Evolutionary conservation across 768 basidiomycete species (phyloP), one percentile per base, ranked within the genome.

Genomic region (Mycena vulgaris): DNA sequence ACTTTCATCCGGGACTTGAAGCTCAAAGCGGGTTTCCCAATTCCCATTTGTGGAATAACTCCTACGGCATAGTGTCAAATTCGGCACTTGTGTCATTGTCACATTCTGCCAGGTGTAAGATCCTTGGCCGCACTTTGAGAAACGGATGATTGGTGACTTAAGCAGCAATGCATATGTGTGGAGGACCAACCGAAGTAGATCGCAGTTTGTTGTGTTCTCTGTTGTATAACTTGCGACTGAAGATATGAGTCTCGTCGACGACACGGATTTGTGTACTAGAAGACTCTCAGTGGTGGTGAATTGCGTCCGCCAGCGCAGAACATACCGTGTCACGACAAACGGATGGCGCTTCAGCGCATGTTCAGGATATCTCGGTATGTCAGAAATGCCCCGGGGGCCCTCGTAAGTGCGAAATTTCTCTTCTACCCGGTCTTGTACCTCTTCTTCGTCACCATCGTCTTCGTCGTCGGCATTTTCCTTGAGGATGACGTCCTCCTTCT

Each of bases 321-420:
- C 76, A 16, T 49, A 81, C 81, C 81, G 79, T 56, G 82, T 82
- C 10, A 81, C 73, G 35, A 84, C 72, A 47, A 81, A 82, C 2
- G 83, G 83, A 66, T 82, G 81, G 6, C 74, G 69, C 42, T 75
- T 71, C 11, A 79, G 59, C 13, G 74, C 70, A 5, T 78, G 67
- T 9, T 69, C 70, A 23, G 65, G 70, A 28, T 70, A 31, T 51
- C 42, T 66, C 10, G 31, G 21, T 23, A 66, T 62, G 25, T 70
- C 45, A 0, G 69, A 66, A 40, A 64, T 40, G 3, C 28, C 49
- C 17, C n/a, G 37, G 30, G 13, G 6, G 17, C 10, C 37, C 11
- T 17, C 17, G n/a, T 45, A 19, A n/a, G 21, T 5, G 10, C 47
- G 10, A 27, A 33, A 31, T 13, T 35, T 37, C 2, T 42, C 31